phyloP scores from a whole-genome alignment of 169 alveolate genomes.

The Plasmodium inui region DNA sequence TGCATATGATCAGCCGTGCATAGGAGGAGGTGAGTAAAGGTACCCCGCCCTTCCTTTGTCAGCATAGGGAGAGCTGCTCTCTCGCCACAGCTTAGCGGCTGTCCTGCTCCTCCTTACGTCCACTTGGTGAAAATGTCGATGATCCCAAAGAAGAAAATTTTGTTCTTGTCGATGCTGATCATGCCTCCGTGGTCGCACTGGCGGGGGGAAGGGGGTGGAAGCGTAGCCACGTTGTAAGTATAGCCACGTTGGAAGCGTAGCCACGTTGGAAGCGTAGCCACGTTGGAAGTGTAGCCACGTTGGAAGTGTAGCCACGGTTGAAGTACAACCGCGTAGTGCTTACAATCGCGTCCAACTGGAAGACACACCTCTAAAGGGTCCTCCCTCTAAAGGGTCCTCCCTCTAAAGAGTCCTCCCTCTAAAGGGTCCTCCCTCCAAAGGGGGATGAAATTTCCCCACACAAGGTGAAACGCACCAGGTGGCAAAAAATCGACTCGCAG shows the following conservation, averaged over 20 bases:
- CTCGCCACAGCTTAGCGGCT: neutral
- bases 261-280: neutral
- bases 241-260: neutral
- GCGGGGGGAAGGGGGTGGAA: neutral
- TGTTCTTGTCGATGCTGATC: constrained; percentile 58
- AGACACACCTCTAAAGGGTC: too few relatives aligned
- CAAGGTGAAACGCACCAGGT: neutral
- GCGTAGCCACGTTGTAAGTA: neutral
- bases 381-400: too few relatives aligned
- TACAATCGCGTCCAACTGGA: neutral
- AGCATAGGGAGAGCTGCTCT: neutral
- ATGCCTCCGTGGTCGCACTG: constrained; percentile 68
- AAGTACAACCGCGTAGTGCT: neutral
- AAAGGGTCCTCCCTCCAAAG: too few relatives aligned
- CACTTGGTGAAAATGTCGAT: constrained; percentile 84
- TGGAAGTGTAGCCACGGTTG: neutral
- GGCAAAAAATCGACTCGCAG: neutral
- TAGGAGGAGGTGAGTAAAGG: neutral
- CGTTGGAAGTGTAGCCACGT: neutral
- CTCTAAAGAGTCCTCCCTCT: too few relatives aligned
- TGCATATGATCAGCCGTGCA: neutral
- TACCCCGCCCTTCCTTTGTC: neutral
- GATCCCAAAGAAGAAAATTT: constrained; percentile 80
- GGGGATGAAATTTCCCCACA: neutral
- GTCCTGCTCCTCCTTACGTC: constrained; percentile 32